A percentile compares a stretch with the other conserved stretches of the same genome.
Conservation (phyloP, 106 monocot genomes). For the Cymbidium sinense region DNA sequence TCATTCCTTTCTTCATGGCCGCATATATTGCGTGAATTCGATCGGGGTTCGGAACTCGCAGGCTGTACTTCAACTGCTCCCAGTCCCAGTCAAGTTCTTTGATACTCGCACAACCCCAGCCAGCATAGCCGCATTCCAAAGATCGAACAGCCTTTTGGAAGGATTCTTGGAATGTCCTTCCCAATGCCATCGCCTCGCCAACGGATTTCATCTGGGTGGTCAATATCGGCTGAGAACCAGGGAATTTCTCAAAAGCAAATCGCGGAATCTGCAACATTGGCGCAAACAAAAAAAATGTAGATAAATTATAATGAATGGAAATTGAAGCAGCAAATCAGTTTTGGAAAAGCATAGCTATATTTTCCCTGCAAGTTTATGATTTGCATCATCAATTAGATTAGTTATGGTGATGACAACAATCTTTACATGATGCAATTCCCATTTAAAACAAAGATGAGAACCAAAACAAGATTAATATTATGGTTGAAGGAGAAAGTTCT, state of each 20-base stretch:
- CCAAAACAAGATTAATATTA: background rate
- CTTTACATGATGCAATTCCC: background rate
- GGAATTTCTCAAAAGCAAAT: conserved; percentile 99
- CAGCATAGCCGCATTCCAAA: conserved; percentile 81
- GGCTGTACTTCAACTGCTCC: conserved; percentile 84
- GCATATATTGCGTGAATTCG: conserved; percentile 91
- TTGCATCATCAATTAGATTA: background rate
- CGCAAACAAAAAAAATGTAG: background rate
- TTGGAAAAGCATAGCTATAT: background rate
- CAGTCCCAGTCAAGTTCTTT: conserved; percentile 77
- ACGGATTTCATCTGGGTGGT: conserved; percentile 99
- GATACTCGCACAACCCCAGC: conserved; percentile 81
- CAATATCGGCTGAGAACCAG: conserved; percentile 82
- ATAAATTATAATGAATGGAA: background rate
- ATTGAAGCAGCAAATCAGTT: background rate
- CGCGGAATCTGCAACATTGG: conserved; percentile 73
- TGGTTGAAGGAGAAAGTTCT: background rate
- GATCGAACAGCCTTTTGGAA: conserved; percentile 97
- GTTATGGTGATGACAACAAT: background rate
- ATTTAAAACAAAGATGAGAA: background rate
- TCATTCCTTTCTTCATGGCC: conserved; percentile 94
- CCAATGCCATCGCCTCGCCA: conserved; percentile 95
- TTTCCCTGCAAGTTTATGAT: background rate
- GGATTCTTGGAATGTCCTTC: conserved; percentile 94
- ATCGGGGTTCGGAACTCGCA: conserved; percentile 87